A percentile compares a stretch with the other conserved stretches of the same genome.
phyloP scores from a whole-genome alignment of 2,329 filamentous ascomycete species.

The Xylariomycetidae sp. region DNA sequence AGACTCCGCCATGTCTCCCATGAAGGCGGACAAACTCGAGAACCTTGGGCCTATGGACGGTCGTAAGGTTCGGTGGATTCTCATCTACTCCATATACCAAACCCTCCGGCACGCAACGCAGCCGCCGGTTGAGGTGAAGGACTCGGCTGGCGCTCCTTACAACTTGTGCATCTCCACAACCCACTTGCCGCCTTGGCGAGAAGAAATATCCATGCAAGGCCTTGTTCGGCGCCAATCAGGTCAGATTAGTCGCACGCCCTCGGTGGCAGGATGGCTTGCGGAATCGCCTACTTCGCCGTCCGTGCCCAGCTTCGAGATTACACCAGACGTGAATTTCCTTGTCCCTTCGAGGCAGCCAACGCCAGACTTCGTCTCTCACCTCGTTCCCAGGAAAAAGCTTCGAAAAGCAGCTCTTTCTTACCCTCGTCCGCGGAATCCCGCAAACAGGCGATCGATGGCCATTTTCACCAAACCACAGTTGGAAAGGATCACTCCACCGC shows the following conservation, averaged over 20 bases:
- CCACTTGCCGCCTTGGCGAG: conserved; percentile 41
- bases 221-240: conserved; percentile 25
- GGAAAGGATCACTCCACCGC: background rate
- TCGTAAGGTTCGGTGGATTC: conserved; percentile 71
- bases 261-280: conserved; percentile 3
- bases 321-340: conserved; percentile 52
- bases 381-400: no score
- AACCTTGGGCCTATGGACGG: conserved; percentile 59
- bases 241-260: conserved; percentile 14
- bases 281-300: conserved; percentile 8
- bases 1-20: conserved; percentile 41
- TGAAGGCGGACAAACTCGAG: conserved; percentile 49
- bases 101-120: conserved; percentile 60
- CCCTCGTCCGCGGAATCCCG: no score
- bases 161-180: conserved; percentile 39
- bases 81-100: conserved; percentile 69
- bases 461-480: conserved; percentile 19
- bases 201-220: conserved; percentile 21
- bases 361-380: conserved; percentile 10
- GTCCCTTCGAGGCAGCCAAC: conserved; percentile 33
- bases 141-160: conserved; percentile 52
- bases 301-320: conserved; percentile 33
- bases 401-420: no score
- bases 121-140: conserved; percentile 55
- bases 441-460: conserved; percentile 29